phyloP scores from a whole-genome alignment of 805 yeast genomes.

The Phaffomyces thermotolerans region DNA sequence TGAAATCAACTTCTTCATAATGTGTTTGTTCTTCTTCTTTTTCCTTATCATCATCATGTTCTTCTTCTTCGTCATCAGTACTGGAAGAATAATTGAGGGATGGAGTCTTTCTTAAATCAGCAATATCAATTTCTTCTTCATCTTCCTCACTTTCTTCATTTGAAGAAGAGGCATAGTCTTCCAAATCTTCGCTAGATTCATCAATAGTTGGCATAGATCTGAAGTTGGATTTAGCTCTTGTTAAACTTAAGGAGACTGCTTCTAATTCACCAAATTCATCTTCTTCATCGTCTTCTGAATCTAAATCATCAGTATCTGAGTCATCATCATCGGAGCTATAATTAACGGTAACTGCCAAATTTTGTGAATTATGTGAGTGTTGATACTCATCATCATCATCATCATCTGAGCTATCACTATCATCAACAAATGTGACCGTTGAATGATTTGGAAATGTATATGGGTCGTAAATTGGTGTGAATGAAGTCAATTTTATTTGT shows the following conservation, averaged over 20 bases:
- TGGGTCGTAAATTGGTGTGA: constrained; percentile 8
- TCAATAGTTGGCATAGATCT: constrained; percentile 21
- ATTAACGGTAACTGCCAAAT: constrained; percentile 1
- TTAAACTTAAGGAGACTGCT: constrained; percentile 5
- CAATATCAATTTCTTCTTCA: constrained; percentile 16
- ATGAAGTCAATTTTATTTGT: constrained; percentile 7
- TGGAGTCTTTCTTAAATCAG: constrained; percentile 13
- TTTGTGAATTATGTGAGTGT: not conserved
- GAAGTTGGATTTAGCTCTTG: constrained; percentile 5
- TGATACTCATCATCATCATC: constrained; percentile 13
- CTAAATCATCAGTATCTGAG: not conserved
- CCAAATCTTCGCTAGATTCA: constrained; percentile 18
- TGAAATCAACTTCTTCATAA: constrained; percentile 6
- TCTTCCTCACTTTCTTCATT: constrained; percentile 2
- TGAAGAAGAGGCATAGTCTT: constrained; percentile 12
- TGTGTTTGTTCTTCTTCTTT: not conserved
- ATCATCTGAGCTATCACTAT: constrained; percentile 11
- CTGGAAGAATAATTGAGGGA: constrained; percentile 14
- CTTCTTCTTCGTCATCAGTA: constrained; percentile 13
- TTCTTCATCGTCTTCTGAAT: constrained; percentile 5
- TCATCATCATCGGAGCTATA: constrained; percentile 10
- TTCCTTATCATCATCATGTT: constrained; percentile 5
- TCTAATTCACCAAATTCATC: constrained; percentile 5
- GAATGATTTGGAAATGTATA: constrained; percentile 2
- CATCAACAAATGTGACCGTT: constrained; percentile 9